Conservation (phyloP, 164 flowering plant genomes). For the Pachysandra terminalis region DNA sequence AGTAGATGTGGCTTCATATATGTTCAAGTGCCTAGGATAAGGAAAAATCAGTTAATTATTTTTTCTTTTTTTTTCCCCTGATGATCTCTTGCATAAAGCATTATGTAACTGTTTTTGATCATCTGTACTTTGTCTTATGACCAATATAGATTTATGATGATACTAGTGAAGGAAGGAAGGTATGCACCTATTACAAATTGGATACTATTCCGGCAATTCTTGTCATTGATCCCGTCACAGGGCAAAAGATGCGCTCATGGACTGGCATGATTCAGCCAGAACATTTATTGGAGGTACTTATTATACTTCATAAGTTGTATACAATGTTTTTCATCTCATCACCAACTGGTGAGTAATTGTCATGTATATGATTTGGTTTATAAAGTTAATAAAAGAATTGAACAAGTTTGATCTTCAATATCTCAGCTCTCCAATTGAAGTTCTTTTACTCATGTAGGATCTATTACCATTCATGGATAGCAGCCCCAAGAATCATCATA, state of each 20-base stretch:
- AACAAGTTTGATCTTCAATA: not conserved
- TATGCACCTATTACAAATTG: constrained; percentile 87
- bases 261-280: constrained; percentile 88
- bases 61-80: too few relatives aligned
- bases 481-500: constrained; percentile 77
- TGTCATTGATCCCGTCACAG: constrained; percentile 91
- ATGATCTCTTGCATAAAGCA: not conserved
- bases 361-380: too few relatives aligned
- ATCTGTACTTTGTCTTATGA: not conserved
- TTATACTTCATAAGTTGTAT: constrained; percentile 7
- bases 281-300: constrained; percentile 74
- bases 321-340: too few relatives aligned
- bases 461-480: constrained; percentile 77
- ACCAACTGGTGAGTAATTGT: too few relatives aligned
- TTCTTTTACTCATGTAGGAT: constrained; percentile 44
- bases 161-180: constrained; percentile 87
- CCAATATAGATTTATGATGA: constrained; percentile 76
- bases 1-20: not conserved
- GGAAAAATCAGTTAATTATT: not conserved
- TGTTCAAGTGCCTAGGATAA: not conserved
- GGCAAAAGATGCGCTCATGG: constrained; percentile 94
- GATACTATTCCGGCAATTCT: constrained; percentile 76
- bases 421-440: not conserved
- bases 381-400: not conserved
- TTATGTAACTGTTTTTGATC: not conserved